These are phyloP conservation scores for Phytophthora vignae DNA, from an alignment of 352 stramenopile genomes.

Conservation along the genomic window DNA sequence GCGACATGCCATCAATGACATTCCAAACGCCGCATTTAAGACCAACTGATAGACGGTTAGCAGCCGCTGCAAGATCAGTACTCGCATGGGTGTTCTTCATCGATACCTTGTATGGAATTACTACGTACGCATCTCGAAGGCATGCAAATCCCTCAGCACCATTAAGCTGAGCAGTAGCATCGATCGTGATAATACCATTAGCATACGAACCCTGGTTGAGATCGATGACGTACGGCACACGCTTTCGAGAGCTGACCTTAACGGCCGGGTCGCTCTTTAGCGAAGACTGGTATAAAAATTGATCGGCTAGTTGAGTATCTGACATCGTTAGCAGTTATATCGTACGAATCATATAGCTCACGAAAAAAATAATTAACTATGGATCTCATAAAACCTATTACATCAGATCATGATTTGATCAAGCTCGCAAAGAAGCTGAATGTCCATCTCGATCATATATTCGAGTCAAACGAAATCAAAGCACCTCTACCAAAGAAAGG, in stretches of 20 bases:
- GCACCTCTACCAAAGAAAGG: no score
- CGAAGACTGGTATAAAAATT: no score
- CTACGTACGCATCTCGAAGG: constrained; percentile 6
- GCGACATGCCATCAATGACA: constrained; percentile 26
- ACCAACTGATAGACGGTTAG: constrained; percentile 27
- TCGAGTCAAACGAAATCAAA: no score
- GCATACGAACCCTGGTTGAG: constrained; percentile 2
- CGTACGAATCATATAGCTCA: no score
- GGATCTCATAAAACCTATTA: no score
- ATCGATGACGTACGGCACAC: constrained; percentile 2
- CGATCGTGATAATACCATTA: constrained; percentile 9
- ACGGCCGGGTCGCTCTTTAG: no score
- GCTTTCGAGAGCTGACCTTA: neutral
- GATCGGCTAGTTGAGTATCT: no score
- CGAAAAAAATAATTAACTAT: no score
- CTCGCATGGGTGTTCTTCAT: constrained; percentile 4
- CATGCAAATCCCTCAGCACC: constrained; percentile 8
- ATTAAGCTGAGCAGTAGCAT: constrained; percentile 17
- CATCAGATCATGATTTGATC: no score
- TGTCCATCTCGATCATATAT: neutral
- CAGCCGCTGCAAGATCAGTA: constrained; percentile 3
- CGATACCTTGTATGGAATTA: constrained; percentile 1
- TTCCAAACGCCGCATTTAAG: constrained; percentile 40
- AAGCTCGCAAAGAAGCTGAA: no score
- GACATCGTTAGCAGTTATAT: no score